Conservation (phyloP, 192 early-diverging fungal species). For the Coemansia sp. region DNA sequence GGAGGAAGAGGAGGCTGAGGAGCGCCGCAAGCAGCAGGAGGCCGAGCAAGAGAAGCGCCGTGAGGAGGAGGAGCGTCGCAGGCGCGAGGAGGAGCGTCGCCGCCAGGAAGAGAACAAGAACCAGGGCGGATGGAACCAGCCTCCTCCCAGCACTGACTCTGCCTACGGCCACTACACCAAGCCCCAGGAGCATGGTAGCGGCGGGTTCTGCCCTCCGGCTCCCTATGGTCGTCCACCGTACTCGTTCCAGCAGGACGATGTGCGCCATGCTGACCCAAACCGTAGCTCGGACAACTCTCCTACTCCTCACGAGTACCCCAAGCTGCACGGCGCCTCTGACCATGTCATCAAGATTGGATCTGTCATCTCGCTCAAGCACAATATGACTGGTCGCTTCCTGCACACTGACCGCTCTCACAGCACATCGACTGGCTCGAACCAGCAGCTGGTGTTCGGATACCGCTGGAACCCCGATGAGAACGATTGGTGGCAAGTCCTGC, state of each 20-base stretch:
- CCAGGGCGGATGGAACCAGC: constrained; percentile 15
- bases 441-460: constrained; percentile 58
- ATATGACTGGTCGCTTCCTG: constrained; percentile 56
- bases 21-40: constrained; percentile 13
- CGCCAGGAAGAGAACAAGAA: constrained; percentile 15
- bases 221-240: constrained; percentile 32
- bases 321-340: constrained; percentile 35
- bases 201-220: constrained; percentile 32
- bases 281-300: constrained; percentile 47
- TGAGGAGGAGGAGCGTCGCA: constrained; percentile 17
- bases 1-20: constrained; percentile 23
- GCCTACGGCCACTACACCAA: constrained; percentile 24
- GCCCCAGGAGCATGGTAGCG: constrained; percentile 9
- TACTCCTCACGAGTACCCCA: constrained; percentile 44
- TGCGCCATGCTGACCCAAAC: constrained; percentile 38
- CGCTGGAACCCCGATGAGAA: constrained; percentile 47
- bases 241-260: constrained; percentile 42
- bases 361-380: constrained; percentile 59
- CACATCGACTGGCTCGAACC: constrained; percentile 55
- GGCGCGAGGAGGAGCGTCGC: constrained; percentile 15
- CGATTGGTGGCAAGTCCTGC: constrained; percentile 58
- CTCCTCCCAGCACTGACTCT: constrained; percentile 24
- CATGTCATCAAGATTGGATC: constrained; percentile 47
- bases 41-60: constrained; percentile 20
- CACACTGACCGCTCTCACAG: constrained; percentile 45